Evolutionary conservation across 2,329 filamentous ascomycete genomes (phyloP).

Genomic region (Paraphoma sp.): DNA sequence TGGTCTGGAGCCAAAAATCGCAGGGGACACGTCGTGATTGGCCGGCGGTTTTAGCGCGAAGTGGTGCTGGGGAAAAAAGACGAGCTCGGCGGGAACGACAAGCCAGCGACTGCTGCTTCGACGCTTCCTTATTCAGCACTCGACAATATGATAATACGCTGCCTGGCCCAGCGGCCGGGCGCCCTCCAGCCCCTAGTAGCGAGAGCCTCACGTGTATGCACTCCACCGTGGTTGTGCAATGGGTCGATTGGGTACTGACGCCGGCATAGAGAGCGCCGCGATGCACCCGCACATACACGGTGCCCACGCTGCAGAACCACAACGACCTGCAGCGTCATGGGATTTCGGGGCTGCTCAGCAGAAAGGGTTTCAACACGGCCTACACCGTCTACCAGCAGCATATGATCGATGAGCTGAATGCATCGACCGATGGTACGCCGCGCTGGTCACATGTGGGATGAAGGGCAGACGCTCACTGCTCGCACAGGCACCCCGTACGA

Average conservation of each 20-base stretch:
- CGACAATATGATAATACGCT: slow-evolving; percentile 43
- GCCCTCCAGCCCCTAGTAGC: slow-evolving; percentile 29
- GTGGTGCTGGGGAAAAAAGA: slow-evolving; percentile 27
- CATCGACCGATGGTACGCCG: slow-evolving; percentile 69
- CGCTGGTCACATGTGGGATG: neutral
- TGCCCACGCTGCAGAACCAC: slow-evolving; percentile 59
- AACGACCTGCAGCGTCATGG: slow-evolving; percentile 57
- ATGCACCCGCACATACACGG: slow-evolving; percentile 47
- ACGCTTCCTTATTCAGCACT: slow-evolving; percentile 13
- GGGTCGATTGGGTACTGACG: slow-evolving; percentile 29
- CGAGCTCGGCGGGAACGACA: slow-evolving; percentile 20
- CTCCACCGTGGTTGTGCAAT: slow-evolving; percentile 8
- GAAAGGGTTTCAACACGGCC: slow-evolving; percentile 73
- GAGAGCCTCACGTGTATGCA: slow-evolving; percentile 30
- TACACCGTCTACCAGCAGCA: slow-evolving; percentile 84
- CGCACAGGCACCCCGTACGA: slow-evolving; percentile 68
- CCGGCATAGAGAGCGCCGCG: slow-evolving; percentile 31
- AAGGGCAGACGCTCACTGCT: slow-evolving; percentile 7
- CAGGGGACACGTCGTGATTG: slow-evolving; percentile 42
- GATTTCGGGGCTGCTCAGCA: slow-evolving; percentile 74
- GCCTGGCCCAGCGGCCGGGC: slow-evolving; percentile 37
- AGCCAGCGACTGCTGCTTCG: slow-evolving; percentile 15
- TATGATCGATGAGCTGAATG: slow-evolving; percentile 78
- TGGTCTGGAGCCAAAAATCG: too few species aligned
- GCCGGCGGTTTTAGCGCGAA: slow-evolving; percentile 27